These are phyloP conservation scores for Ceratocystis colombiana DNA, from an alignment of 2,329 filamentous ascomycete species.

Conservation along the genomic window DNA sequence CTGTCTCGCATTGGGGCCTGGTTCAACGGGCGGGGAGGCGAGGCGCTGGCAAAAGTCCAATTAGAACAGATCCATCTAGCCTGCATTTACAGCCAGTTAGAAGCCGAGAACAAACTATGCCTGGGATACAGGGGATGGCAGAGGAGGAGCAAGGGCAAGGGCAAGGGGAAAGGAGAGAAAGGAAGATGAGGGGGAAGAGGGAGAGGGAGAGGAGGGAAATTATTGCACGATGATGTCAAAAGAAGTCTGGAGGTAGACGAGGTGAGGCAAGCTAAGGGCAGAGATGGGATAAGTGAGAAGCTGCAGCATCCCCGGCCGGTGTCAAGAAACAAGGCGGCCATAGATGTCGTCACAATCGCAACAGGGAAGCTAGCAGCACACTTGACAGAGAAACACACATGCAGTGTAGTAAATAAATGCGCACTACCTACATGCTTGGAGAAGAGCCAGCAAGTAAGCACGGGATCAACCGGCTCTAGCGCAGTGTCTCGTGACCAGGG, in stretches of 20 bases:
- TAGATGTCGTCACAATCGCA: background rate
- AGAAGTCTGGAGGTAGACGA: background rate
- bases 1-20: background rate
- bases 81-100: conserved; percentile 3
- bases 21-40: background rate
- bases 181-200: background rate
- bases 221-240: conserved; percentile 14
- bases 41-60: background rate
- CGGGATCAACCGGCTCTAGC: conserved; percentile 40
- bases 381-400: no score
- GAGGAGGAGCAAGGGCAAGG: background rate
- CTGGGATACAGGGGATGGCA: background rate
- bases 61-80: background rate
- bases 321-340: no score
- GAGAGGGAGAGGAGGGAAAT: background rate
- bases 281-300: background rate
- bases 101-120: background rate
- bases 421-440: background rate
- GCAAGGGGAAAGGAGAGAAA: background rate
- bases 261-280: background rate
- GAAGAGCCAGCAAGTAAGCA: background rate
- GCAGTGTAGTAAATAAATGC: no score
- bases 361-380: no score
- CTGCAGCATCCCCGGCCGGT: background rate
- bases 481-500: conserved; percentile 25